Evolutionary conservation across 2,329 filamentous ascomycete species (phyloP).

Genomic region (Calonectria leucothoes): DNA sequence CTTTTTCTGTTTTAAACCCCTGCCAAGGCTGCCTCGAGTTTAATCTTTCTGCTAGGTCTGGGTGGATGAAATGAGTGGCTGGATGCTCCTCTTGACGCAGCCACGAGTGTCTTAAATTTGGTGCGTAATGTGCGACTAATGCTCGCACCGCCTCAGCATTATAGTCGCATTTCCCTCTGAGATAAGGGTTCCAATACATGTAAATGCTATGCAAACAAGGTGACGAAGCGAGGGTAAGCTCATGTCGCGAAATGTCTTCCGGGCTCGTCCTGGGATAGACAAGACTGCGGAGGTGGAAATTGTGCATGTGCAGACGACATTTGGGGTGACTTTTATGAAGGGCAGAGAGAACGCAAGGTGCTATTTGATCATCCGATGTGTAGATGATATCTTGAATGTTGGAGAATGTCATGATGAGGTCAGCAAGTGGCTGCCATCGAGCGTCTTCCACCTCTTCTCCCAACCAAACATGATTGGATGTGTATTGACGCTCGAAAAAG

Average conservation of each 20-base stretch:
- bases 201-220: background rate
- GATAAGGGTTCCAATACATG: background rate
- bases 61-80: background rate
- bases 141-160: background rate
- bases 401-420: background rate
- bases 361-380: background rate
- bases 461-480: too few relatives aligned
- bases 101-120: background rate
- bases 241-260: background rate
- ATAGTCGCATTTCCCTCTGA: background rate
- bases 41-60: background rate
- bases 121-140: background rate
- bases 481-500: background rate
- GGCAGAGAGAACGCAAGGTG: background rate
- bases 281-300: background rate
- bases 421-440: background rate
- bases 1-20: background rate
- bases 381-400: background rate
- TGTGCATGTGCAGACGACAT: background rate
- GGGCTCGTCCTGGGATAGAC: background rate
- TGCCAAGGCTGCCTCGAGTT: background rate
- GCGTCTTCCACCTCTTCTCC: background rate
- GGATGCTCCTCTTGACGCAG: background rate
- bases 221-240: background rate
- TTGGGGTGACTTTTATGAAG: background rate